phyloP scores from a whole-genome alignment of 768 basidiomycete genomes.

The Leccinum longicurvipes region DNA sequence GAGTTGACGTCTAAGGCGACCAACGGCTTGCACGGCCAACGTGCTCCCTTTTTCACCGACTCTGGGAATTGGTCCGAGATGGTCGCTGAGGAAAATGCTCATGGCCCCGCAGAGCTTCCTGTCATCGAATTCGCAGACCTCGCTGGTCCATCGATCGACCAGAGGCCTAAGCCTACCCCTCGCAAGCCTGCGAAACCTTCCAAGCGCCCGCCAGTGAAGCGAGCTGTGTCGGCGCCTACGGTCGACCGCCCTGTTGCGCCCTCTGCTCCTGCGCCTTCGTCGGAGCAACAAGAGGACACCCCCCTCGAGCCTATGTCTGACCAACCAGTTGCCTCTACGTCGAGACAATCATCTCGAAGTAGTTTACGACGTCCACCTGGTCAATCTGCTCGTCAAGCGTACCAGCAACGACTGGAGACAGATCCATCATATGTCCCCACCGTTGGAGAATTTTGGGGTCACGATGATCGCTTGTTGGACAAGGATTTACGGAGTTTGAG shows the following conservation, averaged over 20 bases:
- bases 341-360: constrained; percentile 30
- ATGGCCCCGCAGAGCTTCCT: constrained; percentile 65
- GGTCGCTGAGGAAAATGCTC: constrained; percentile 69
- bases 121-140: constrained; percentile 79
- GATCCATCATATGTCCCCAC: constrained; percentile 90
- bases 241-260: constrained; percentile 23
- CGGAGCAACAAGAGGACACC: constrained; percentile 16
- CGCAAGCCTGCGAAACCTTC: constrained; percentile 42
- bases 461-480: constrained; percentile 86
- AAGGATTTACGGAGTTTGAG: constrained; percentile 79
- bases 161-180: constrained; percentile 32
- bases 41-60: constrained; percentile 52
- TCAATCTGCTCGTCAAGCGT: constrained; percentile 77
- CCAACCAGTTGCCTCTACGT: constrained; percentile 39
- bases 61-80: constrained; percentile 76
- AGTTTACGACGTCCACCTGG: constrained; percentile 39
- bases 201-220: constrained; percentile 36
- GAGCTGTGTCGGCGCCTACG: constrained; percentile 35
- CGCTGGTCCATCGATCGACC: constrained; percentile 29
- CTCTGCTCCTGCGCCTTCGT: constrained; percentile 5
- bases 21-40: constrained; percentile 27
- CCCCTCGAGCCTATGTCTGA: constrained; percentile 21
- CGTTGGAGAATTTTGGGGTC: constrained; percentile 92
- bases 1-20: constrained; percentile 24
- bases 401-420: constrained; percentile 73